Evolutionary conservation across 2,329 filamentous ascomycete species (phyloP).

Genomic region (Harringtonia aguacate): DNA sequence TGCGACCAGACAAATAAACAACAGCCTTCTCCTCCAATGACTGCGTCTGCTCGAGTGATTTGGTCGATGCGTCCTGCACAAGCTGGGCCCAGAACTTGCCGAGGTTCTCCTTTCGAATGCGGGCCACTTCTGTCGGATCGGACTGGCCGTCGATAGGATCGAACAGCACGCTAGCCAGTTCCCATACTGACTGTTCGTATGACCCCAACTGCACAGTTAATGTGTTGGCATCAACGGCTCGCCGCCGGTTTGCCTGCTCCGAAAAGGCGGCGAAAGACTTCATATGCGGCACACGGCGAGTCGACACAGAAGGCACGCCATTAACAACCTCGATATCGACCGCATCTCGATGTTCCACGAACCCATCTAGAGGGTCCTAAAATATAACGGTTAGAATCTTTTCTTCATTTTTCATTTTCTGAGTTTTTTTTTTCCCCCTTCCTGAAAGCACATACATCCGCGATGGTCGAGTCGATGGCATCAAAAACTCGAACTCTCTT

Average conservation of each 20-base stretch:
- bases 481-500: conserved; percentile 10
- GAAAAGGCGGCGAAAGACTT: conserved; percentile 30
- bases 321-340: conserved; percentile 43
- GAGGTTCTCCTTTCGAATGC: conserved; percentile 51
- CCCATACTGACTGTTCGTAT: conserved; percentile 73
- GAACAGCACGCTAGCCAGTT: conserved; percentile 77
- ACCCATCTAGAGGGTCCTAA: conserved; percentile 22
- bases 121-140: conserved; percentile 25
- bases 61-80: conserved; percentile 44
- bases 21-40: conserved; percentile 76
- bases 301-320: conserved; percentile 48
- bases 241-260: conserved; percentile 21
- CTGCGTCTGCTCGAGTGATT: conserved; percentile 44
- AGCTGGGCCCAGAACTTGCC: conserved; percentile 55
- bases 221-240: conserved; percentile 22
- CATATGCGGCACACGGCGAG: conserved; percentile 35
- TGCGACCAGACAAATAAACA: conserved; percentile 66
- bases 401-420: background rate
- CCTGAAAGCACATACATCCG: conserved; percentile 3
- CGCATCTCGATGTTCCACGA: conserved; percentile 37
- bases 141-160: conserved; percentile 47
- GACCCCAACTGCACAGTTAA: conserved; percentile 20
- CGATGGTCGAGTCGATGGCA: background rate
- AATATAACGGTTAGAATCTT: conserved; percentile 9
- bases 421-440: background rate